Base-by-base conservation (phyloP, 1,284 basidiomycete species). In the Microbotryum intermedium region DNA sequence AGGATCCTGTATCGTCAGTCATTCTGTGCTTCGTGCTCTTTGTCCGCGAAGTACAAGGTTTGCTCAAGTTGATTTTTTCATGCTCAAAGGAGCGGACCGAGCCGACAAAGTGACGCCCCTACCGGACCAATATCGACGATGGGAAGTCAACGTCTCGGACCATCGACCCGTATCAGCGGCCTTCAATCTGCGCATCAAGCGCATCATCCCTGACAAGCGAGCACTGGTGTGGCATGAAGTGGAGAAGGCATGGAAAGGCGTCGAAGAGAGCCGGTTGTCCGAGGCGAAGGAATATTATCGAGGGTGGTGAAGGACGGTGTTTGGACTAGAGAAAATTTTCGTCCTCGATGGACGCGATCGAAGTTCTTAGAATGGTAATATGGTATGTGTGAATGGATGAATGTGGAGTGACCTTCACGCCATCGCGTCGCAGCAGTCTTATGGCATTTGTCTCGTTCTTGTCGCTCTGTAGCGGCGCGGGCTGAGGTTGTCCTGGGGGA, bases 71-170 rank as follows among this genome's bases (percentile, higher is more conserved):
- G 39, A 45, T 7, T 21, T 20, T n/a, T 26, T 28, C 20, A 13
- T 49, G 49, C 8, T 20, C 28, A 45, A 50, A 60, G 60, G 61
- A 28, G 55, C 62, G 13, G 61, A 60, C 21, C 47, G 61, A 10
- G 56, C 57, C 20, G 69, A 64, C 34, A 60, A 64, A 43, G 57
- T 66, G 20, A 52, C 45, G 2, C 55, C 61, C 0, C 42, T 65
- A 1, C 11, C 20, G 11, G 16, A 47, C 11, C 61, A 62, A 39
- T 65, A 94, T 74, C 73, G 74, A 58, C 80, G 92, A 20, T 92
- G 89, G 73, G 91, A 93, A 75, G 80, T 80, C 56, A 87, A 87
- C 65, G 83, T 90, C 6, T 87, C 84, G 11, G 90, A 94, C 74
- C 90, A 57, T 74, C 79, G 87, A 9, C 91, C 91, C 2, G 82